Conservation (phyloP, 2,329 filamentous ascomycete genomes). For the Cladosporium cucumerinum region DNA sequence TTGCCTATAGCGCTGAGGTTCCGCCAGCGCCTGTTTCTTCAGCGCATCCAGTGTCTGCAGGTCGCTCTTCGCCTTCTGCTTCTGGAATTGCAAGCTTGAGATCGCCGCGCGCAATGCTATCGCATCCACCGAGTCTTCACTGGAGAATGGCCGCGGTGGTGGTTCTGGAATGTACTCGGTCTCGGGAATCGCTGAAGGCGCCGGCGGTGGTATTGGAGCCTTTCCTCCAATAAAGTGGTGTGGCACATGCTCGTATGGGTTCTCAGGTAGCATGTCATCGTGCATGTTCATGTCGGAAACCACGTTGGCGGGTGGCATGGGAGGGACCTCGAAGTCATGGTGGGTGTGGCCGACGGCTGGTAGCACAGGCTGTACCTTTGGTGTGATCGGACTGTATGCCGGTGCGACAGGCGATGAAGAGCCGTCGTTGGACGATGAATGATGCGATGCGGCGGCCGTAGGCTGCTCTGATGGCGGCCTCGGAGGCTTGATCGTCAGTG, state of each 20-base stretch:
- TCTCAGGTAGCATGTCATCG: background rate
- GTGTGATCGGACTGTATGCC: slow-evolving; percentile 34
- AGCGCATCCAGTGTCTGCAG: slow-evolving; percentile 66
- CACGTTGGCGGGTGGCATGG: slow-evolving; percentile 13
- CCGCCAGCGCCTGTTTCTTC: slow-evolving; percentile 65
- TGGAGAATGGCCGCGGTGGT: slow-evolving; percentile 44
- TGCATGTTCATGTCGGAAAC: slow-evolving; percentile 8
- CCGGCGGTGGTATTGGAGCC: slow-evolving; percentile 18
- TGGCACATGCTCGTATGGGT: background rate
- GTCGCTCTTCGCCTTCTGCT: slow-evolving; percentile 71
- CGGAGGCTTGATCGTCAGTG: slow-evolving; percentile 27
- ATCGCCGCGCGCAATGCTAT: slow-evolving; percentile 84
- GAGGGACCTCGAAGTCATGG: slow-evolving; percentile 13
- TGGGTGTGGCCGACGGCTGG: slow-evolving; percentile 19
- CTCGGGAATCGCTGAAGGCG: slow-evolving; percentile 19
- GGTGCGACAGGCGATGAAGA: slow-evolving; percentile 21
- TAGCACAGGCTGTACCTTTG: slow-evolving; percentile 32
- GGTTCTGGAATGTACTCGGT: slow-evolving; percentile 42
- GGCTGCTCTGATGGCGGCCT: slow-evolving; percentile 20
- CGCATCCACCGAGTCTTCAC: slow-evolving; percentile 71
- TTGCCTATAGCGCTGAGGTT: slow-evolving; percentile 68
- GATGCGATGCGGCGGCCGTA: slow-evolving; percentile 11
- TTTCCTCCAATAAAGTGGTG: slow-evolving; percentile 6
- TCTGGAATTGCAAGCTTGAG: slow-evolving; percentile 81
- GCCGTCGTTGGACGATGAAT: slow-evolving; percentile 13